A percentile compares a stretch with the other conserved stretches of the same genome.
Conservation (phyloP, 495 filamentous ascomycete species). For the Daldinia childiae region DNA sequence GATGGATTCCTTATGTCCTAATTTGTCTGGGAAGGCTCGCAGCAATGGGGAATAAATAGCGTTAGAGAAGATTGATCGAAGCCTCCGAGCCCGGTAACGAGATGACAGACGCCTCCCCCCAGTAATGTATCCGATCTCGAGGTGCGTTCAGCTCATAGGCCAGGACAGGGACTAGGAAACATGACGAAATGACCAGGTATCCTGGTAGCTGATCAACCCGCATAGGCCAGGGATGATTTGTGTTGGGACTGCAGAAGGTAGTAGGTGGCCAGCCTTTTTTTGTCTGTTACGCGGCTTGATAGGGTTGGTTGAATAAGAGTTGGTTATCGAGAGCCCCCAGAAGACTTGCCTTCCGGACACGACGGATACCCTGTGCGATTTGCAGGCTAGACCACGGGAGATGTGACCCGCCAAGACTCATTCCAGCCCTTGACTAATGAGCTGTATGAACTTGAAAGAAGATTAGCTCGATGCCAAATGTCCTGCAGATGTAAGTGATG, state of each 20-base stretch:
- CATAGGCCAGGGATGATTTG: conserved; percentile 38
- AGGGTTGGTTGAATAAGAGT: conserved; percentile 39
- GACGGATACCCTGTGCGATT: conserved; percentile 35
- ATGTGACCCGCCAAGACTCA: conserved; percentile 39
- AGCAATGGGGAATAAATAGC: conserved; percentile 40
- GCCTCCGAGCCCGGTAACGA: conserved; percentile 43
- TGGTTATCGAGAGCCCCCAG: conserved; percentile 37
- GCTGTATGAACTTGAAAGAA: conserved; percentile 18
- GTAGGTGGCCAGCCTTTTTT: conserved; percentile 39
- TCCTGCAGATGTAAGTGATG: conserved; percentile 42
- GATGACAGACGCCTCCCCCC: conserved; percentile 33
- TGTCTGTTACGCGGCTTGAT: conserved; percentile 44
- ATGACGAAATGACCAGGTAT: conserved; percentile 43
- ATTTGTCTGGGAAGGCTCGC: conserved; percentile 36
- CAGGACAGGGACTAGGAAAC: conserved; percentile 32
- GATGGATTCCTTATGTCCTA: conserved; percentile 44
- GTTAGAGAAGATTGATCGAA: conserved; percentile 34
- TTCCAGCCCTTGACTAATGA: conserved; percentile 25
- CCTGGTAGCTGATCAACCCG: conserved; percentile 44
- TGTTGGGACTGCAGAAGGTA: conserved; percentile 42
- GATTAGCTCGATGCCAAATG: conserved; percentile 33
- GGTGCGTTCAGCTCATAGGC: conserved; percentile 35
- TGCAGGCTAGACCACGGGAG: conserved; percentile 41
- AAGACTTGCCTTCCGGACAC: conserved; percentile 28
- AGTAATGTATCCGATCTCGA: conserved; percentile 41